A percentile compares a stretch with the other conserved stretches of the same genome.
phyloP scores from a whole-genome alignment of 2,329 filamentous ascomycete species.

The Cytospora paraplurivora region DNA sequence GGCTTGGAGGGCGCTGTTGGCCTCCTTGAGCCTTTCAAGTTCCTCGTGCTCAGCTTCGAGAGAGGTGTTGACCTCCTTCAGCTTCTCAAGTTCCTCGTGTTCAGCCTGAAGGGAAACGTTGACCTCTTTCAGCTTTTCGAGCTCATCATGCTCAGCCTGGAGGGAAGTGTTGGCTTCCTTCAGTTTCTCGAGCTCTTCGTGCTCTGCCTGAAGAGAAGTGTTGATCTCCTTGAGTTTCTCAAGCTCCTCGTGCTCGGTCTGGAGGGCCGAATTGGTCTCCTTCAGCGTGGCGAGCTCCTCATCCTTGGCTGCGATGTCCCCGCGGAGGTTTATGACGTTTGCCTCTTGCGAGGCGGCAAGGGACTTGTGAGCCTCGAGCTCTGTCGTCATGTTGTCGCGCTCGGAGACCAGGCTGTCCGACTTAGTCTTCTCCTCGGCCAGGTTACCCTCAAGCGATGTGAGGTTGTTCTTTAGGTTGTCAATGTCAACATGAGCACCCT shows the following conservation, averaged over 20 bases:
- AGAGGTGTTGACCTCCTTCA: slow-evolving; percentile 3
- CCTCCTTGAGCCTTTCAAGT: not conserved
- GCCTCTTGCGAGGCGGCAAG: slow-evolving; percentile 23
- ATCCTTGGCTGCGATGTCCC: slow-evolving; percentile 14
- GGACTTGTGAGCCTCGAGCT: slow-evolving; percentile 22
- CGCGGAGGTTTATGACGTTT: slow-evolving; percentile 23
- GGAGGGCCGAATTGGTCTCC: slow-evolving; percentile 23
- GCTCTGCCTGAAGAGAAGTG: slow-evolving; percentile 27
- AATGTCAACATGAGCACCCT: slow-evolving; percentile 23
- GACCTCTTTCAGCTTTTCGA: too few relatives aligned
- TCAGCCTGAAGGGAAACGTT: slow-evolving; percentile 12
- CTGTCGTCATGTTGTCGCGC: slow-evolving; percentile 17
- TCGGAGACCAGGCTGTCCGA: slow-evolving; percentile 14
- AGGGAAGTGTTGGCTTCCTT: too few relatives aligned
- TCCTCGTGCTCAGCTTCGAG: slow-evolving; percentile 4
- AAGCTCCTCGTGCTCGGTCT: slow-evolving; percentile 17
- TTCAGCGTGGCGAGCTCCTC: slow-evolving; percentile 21
- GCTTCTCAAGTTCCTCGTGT: too few relatives aligned
- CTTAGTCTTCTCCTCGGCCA: slow-evolving; percentile 10
- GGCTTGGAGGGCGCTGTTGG: slow-evolving; percentile 5
- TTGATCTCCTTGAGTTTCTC: slow-evolving; percentile 21
- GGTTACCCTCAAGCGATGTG: slow-evolving; percentile 4
- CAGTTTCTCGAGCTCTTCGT: slow-evolving; percentile 23
- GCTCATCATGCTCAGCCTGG: too few relatives aligned
- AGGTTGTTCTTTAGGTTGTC: slow-evolving; percentile 18